These are phyloP conservation scores for Epichloe coenophiala DNA, from an alignment of 2,329 filamentous ascomycete species.

Conservation along the genomic window DNA sequence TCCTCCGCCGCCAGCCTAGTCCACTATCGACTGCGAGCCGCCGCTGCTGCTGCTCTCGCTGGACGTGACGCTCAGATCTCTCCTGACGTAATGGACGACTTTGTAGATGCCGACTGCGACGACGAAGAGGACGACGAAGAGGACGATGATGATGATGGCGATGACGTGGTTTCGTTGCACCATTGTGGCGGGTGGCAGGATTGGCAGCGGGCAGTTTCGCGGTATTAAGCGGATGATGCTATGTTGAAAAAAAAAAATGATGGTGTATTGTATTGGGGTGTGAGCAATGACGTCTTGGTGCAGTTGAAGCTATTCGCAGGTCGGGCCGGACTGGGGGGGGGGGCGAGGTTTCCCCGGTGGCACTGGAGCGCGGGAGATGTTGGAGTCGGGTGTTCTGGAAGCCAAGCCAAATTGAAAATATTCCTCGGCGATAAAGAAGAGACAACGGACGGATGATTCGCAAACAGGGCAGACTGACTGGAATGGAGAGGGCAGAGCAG, in stretches of 20 bases:
- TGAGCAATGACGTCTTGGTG: no score
- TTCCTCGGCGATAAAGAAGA: background rate
- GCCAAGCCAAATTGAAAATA: background rate
- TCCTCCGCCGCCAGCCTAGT: conserved; percentile 2
- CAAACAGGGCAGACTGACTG: no score
- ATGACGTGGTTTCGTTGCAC: conserved; percentile 54
- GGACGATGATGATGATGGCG: conserved; percentile 53
- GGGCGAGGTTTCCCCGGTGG: no score
- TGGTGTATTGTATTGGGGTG: background rate
- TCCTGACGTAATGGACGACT: conserved; percentile 39
- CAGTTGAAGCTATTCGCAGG: background rate
- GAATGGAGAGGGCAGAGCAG: background rate
- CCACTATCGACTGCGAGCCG: conserved; percentile 12
- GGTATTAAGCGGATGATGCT: no score
- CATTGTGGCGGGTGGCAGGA: background rate
- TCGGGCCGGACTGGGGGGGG: no score
- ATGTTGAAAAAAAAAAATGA: no score
- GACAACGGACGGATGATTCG: no score
- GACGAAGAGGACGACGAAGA: conserved; percentile 47
- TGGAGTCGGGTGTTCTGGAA: background rate
- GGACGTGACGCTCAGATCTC: conserved; percentile 26
- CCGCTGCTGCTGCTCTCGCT: conserved; percentile 17
- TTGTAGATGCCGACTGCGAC: conserved; percentile 52
- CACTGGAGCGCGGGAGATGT: background rate
- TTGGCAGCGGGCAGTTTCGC: no score